phyloP scores from a whole-genome alignment of 31 red algal genomes.

The Odonthalia washingtoniensis region DNA sequence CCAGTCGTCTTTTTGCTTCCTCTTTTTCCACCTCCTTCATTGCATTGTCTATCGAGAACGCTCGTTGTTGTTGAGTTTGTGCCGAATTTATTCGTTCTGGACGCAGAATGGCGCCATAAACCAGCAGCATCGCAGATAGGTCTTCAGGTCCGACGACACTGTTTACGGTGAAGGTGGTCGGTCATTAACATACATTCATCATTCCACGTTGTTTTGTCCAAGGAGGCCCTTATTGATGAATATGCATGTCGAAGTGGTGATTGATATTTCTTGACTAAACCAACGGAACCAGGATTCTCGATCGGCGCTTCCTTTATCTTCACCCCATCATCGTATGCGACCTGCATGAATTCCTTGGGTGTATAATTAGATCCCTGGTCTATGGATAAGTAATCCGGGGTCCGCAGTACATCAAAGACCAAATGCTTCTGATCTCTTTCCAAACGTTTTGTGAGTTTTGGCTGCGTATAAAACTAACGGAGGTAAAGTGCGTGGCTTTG shows the following conservation, averaged over 20 bases:
- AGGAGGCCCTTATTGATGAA: background rate
- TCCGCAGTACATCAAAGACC: constrained; percentile 27
- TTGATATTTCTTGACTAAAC: constrained; percentile 55
- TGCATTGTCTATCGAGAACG: constrained; percentile 17
- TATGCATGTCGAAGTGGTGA: constrained; percentile 23
- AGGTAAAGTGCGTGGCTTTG: constrained; percentile 1
- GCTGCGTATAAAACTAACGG: background rate
- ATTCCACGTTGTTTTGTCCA: background rate
- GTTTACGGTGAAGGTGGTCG: constrained; percentile 30
- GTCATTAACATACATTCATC: constrained; percentile 33
- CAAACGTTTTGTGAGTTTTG: background rate
- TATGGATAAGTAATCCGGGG: constrained; percentile 52
- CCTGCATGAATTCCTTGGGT: constrained; percentile 20
- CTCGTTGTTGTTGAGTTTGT: constrained; percentile 32
- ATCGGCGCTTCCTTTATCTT: constrained; percentile 36
- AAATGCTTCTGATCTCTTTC: constrained; percentile 14
- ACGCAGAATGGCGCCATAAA: constrained; percentile 15
- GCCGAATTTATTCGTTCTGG: background rate
- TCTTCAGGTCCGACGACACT: constrained; percentile 44
- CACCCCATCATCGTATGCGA: constrained; percentile 9
- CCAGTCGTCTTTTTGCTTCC: constrained; percentile 21
- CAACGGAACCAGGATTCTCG: constrained; percentile 32
- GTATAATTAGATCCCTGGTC: constrained; percentile 60
- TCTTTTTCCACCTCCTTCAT: constrained; percentile 42
- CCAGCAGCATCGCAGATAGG: constrained; percentile 12